These are phyloP conservation scores for Pilaira anomala DNA, from an alignment of 192 early-diverging fungal species.

Conservation along the genomic window DNA sequence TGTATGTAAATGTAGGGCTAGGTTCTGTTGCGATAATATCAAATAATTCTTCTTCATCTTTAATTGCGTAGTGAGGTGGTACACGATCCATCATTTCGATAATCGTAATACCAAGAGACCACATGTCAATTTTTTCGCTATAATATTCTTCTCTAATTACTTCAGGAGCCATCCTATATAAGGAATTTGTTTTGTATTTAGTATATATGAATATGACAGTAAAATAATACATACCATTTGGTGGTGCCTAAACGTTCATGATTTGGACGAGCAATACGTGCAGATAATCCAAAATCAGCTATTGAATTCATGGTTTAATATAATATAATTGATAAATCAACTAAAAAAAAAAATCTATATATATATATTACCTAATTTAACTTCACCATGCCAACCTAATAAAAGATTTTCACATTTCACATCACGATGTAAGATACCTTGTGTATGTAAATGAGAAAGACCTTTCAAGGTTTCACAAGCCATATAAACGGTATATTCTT, in stretches of 20 bases:
- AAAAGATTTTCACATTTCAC: slow-evolving; percentile 48
- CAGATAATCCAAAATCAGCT: slow-evolving; percentile 45
- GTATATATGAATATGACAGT: background rate
- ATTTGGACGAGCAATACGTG: slow-evolving; percentile 28
- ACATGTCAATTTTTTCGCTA: slow-evolving; percentile 50
- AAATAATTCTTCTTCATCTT: slow-evolving; percentile 44
- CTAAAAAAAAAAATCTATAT: background rate
- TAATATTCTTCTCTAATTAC: slow-evolving; percentile 45
- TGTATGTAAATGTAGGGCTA: slow-evolving; percentile 40
- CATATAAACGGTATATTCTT: slow-evolving; percentile 40
- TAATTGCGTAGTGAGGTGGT: slow-evolving; percentile 45
- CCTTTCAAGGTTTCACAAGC: slow-evolving; percentile 39
- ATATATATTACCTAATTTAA: slow-evolving; percentile 40
- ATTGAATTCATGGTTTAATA: background rate
- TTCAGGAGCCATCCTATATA: slow-evolving; percentile 53
- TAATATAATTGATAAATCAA: slow-evolving; percentile 8
- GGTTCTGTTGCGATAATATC: slow-evolving; percentile 37
- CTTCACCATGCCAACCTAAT: slow-evolving; percentile 38
- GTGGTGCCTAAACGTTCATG: slow-evolving; percentile 40
- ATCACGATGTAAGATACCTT: slow-evolving; percentile 46
- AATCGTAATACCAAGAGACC: slow-evolving; percentile 52
- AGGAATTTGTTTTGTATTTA: too few species aligned
- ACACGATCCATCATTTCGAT: slow-evolving; percentile 51
- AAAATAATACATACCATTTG: slow-evolving; percentile 37
- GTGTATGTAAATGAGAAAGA: slow-evolving; percentile 35